phyloP scores from a whole-genome alignment of 352 stramenopile species.

The Phytophthora citricola region DNA sequence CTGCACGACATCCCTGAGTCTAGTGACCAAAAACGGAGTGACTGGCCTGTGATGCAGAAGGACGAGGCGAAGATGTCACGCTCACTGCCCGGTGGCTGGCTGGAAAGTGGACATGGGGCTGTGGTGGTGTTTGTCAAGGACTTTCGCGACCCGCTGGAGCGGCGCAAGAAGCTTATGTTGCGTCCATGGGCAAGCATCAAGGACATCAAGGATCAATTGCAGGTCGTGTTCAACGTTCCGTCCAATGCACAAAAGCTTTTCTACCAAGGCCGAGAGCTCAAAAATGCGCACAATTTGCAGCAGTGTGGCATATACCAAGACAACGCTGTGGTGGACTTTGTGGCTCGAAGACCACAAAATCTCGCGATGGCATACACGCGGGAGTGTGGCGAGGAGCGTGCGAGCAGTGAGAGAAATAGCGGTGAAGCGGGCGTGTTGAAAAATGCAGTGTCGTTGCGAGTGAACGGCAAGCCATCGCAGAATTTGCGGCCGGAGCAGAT shows the following conservation, averaged over 20 bases:
- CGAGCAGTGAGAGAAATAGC: slow-evolving; percentile 16
- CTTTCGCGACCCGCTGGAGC: slow-evolving; percentile 81
- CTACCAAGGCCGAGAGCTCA: slow-evolving; percentile 83
- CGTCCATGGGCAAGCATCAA: slow-evolving; percentile 83
- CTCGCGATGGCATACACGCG: slow-evolving; percentile 53
- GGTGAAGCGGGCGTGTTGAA: slow-evolving; percentile 20
- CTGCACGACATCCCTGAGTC: not conserved
- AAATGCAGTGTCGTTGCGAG: slow-evolving; percentile 5
- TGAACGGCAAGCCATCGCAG: slow-evolving; percentile 27
- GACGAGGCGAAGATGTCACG: slow-evolving; percentile 67
- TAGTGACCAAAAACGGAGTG: not conserved
- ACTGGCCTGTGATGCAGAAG: slow-evolving; percentile 39
- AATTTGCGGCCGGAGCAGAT: slow-evolving; percentile 62
- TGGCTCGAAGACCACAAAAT: slow-evolving; percentile 68
- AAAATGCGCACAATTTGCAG: slow-evolving; percentile 85
- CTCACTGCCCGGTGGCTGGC: slow-evolving; percentile 76
- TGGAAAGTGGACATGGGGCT: slow-evolving; percentile 77
- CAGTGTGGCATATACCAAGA: slow-evolving; percentile 88
- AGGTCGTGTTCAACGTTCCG: slow-evolving; percentile 85
- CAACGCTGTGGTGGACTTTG: slow-evolving; percentile 80
- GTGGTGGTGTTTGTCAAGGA: slow-evolving; percentile 79
- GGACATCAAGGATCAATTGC: slow-evolving; percentile 87
- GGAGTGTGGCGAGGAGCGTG: slow-evolving; percentile 18
- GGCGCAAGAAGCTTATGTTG: slow-evolving; percentile 86
- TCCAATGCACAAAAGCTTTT: slow-evolving; percentile 84